A percentile compares a stretch with the other conserved stretches of the same genome.
phyloP scores from a whole-genome alignment of 108 stramenopile species.

The Cyclostephanos invisitatus region DNA sequence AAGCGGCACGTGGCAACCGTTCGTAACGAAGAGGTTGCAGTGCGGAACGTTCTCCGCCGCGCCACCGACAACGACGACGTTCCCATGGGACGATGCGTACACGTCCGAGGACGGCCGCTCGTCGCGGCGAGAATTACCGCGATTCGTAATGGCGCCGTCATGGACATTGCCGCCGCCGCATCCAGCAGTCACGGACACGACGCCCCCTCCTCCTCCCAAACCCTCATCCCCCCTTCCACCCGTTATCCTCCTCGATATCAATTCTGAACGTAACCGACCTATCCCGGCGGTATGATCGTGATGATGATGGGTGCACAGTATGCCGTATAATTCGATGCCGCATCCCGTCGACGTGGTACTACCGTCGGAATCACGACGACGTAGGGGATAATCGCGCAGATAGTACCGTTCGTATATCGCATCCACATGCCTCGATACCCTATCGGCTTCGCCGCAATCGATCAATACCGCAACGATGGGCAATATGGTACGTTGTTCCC shows the following conservation, averaged over 20 bases:
- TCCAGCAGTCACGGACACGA: constrained; percentile 24
- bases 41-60: constrained; percentile 80
- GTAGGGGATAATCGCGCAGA: constrained; percentile 30
- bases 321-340: constrained; percentile 62
- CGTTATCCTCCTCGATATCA: constrained; percentile 3
- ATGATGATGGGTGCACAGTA: constrained; percentile 82
- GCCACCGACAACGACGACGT: constrained; percentile 58
- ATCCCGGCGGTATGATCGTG: constrained; percentile 86
- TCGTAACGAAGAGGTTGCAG: constrained; percentile 56
- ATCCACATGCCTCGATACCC: constrained; percentile 47
- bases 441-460: constrained; percentile 75
- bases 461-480: constrained; percentile 62
- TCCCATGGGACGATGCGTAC: constrained; percentile 12
- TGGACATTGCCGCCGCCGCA: neutral
- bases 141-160: neutral
- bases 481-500: neutral
- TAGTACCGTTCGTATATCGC: constrained; percentile 63
- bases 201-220: neutral
- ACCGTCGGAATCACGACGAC: neutral
- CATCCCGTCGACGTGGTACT: neutral
- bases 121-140: neutral
- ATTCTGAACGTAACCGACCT: constrained; percentile 16
- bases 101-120: neutral
- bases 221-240: constrained; percentile 6
- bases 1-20: constrained; percentile 71